phyloP scores from a whole-genome alignment of 352 stramenopile genomes.

The Phytophthora pluvialis region DNA sequence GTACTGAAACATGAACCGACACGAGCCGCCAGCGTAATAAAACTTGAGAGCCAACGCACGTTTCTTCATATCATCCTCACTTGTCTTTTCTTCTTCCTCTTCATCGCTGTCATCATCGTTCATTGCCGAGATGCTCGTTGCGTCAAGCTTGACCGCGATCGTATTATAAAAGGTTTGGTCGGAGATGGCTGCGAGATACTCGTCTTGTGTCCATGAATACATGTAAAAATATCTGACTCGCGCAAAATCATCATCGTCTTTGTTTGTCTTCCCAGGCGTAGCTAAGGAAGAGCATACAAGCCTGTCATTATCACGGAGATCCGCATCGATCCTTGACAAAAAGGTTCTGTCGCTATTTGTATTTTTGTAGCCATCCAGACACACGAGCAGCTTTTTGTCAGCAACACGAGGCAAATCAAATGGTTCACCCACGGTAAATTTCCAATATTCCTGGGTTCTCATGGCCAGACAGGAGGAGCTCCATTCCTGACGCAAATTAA shows the following conservation, averaged over 20 bases:
- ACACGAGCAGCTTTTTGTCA: not conserved
- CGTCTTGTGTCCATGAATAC: constrained; percentile 19
- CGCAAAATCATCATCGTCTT: no score
- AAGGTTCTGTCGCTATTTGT: no score
- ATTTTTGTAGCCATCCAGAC: no score
- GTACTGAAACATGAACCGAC: constrained; percentile 35
- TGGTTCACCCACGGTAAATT: not conserved
- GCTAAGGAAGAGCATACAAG: constrained; percentile 18
- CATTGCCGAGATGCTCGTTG: constrained; percentile 8
- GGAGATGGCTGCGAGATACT: constrained; percentile 15
- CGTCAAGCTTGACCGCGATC: constrained; percentile 9
- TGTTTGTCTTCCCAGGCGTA: constrained; percentile 10
- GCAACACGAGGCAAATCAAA: constrained; percentile 11
- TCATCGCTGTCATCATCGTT: constrained; percentile 12
- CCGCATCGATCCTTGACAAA: not conserved
- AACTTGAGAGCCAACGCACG: constrained; percentile 34
- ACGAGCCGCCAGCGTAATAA: constrained; percentile 36
- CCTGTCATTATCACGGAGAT: constrained; percentile 2
- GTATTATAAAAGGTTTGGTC: constrained; percentile 11
- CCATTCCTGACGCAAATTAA: no score
- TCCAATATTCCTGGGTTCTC: no score
- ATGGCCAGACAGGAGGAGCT: no score
- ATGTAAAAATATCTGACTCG: constrained; percentile 9
- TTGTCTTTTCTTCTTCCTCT: no score
- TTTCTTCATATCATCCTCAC: no score